Evolutionary conservation across 345 rosid genomes (phyloP), one percentile per base, ranked within the genome.

Genomic region (Acer yangbiense): DNA sequence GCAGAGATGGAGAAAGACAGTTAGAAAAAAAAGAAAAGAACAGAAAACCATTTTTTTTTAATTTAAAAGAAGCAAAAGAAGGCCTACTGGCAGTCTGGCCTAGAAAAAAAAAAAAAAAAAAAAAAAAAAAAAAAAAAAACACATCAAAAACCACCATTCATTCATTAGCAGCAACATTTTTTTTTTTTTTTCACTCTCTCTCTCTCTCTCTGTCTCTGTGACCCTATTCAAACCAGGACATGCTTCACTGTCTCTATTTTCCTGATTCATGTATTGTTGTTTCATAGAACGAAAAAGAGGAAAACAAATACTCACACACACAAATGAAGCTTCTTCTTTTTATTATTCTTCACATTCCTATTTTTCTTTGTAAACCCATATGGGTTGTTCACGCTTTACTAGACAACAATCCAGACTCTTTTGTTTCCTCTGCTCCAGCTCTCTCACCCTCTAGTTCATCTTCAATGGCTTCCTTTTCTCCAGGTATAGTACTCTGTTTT

Each of bases 381-480:
- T 88, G 91, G 83, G 76, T 79, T 85, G 82, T 83, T 79, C 35
- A 55, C 79, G 86, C 87, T 74, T 29, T 77, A n/a, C 52, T 39
- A 18, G 69, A 73, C 57, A 54, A 54, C 58, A 54, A 54, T 8
- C 10, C 79, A 46, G 73, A 75, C 44, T 82, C 82, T 72, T 83
- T 58, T 79, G 75, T 82, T 78, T 85, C 86, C 41, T 82, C 88
- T 41, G 54, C 68, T 43, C 58, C 68, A 12, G 71, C 81, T 48
- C 7, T 80, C 25, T 11, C 82, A n/a, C 75, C 82, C 4, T 83
- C 88, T 5, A 6, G 76, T 46, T 84, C 91, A 68, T 41, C 88
- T 86, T 85, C 87, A 78, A 71, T 86, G 87, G 77, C 89, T 35
- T 80, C 84, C 46, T 80, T 88, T 32, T 87, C 95, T 84, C 98